Conservation (phyloP, 176 grass and related monocot genomes). For the Avena eriantha region DNA sequence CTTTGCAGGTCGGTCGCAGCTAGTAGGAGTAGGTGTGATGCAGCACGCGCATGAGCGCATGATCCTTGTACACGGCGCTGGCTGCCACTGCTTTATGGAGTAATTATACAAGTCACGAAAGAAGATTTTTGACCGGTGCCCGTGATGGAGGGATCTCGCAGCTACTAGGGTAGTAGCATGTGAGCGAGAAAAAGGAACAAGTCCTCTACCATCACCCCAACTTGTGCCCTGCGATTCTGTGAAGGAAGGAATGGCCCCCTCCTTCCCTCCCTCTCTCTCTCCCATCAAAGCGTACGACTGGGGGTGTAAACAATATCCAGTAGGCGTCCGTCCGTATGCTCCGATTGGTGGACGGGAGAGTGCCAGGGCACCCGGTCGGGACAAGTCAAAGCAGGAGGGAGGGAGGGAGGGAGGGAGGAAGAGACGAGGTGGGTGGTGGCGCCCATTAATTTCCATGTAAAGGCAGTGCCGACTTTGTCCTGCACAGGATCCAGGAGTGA, state of each 20-base stretch:
- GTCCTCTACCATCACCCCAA: background rate
- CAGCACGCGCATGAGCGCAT: background rate
- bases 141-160: constrained; percentile 9
- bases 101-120: background rate
- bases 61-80: background rate
- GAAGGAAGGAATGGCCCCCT: background rate
- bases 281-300: background rate
- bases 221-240: background rate
- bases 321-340: constrained; percentile 6
- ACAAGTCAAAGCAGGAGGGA: constrained; percentile 38
- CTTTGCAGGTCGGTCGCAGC: too few relatives aligned
- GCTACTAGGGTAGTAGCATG: constrained; percentile 10
- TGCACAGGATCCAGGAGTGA: background rate
- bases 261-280: background rate
- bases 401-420: too few relatives aligned
- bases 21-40: too few relatives aligned
- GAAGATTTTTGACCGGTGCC: constrained; percentile 24
- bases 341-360: constrained; percentile 37
- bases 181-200: constrained; percentile 27
- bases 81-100: background rate
- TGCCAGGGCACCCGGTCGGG: constrained; percentile 13
- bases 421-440: constrained; percentile 35
- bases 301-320: background rate
- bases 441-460: constrained; percentile 46
- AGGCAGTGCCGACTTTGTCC: constrained; percentile 44